A percentile compares a stretch with the other conserved stretches of the same genome.
phyloP scores from a whole-genome alignment of 2,329 filamentous ascomycete species.

The Sporothrix inflata region DNA sequence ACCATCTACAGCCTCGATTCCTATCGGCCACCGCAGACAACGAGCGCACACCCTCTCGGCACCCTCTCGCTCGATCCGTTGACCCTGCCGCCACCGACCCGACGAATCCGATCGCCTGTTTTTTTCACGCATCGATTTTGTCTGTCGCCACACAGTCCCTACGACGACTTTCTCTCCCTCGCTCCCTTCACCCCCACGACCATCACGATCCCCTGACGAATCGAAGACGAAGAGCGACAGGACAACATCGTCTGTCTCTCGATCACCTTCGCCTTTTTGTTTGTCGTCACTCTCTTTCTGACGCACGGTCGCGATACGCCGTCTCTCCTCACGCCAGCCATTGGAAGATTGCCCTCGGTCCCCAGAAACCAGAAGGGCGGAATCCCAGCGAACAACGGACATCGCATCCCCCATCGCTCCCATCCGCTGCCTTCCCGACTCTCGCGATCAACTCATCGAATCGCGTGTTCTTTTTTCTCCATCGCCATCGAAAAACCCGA shows the following conservation, averaged over 20 bases:
- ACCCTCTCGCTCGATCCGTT: background rate
- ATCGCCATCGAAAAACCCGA: constrained; percentile 1
- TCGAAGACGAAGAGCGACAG: background rate
- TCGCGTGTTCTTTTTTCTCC: constrained; percentile 13
- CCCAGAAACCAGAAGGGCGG: background rate
- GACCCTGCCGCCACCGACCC: background rate
- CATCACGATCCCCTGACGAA: background rate
- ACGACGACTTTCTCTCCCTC: constrained; percentile 3
- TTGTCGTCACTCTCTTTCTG: background rate
- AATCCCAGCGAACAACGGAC: background rate
- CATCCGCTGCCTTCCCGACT: background rate
- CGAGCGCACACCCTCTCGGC: background rate
- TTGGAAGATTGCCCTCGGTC: background rate
- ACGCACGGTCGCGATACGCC: constrained; percentile 1
- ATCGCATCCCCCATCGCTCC: background rate
- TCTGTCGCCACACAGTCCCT: constrained; percentile 12
- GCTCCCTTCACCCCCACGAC: constrained; percentile 6
- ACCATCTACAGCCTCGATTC: background rate
- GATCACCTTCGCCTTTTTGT: background rate
- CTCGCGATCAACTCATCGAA: constrained; percentile 12
- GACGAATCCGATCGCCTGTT: constrained; percentile 15
- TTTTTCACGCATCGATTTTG: constrained; percentile 15
- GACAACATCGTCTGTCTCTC: background rate
- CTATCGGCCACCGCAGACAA: constrained; percentile 25
- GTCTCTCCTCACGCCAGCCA: background rate